Evolutionary conservation across 2,329 filamentous ascomycete species (phyloP).

Genomic region (Alternaria conjuncta): DNA sequence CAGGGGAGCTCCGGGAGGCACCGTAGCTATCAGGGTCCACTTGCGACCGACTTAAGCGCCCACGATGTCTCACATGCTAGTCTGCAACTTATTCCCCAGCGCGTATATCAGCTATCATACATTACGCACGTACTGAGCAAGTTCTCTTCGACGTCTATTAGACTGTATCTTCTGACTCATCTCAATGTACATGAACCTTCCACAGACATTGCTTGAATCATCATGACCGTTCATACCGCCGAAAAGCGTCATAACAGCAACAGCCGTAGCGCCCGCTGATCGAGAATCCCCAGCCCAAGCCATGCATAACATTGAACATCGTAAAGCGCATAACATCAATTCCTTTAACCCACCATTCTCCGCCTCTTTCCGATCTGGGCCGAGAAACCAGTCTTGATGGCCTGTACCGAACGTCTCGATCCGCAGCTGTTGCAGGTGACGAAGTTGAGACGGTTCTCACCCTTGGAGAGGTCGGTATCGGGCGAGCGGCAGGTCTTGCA

Average conservation of each 20-base stretch:
- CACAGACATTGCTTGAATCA: conserved; percentile 2
- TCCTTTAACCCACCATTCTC: conserved; percentile 81
- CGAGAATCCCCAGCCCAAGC: conserved; percentile 26
- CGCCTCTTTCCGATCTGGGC: conserved; percentile 98
- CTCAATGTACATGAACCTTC: not conserved
- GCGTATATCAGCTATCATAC: not conserved
- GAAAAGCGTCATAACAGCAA: conserved; percentile 9
- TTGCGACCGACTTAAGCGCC: conserved; percentile 23
- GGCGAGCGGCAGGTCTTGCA: conserved; percentile 84
- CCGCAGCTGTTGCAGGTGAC: conserved; percentile 85
- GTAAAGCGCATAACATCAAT: conserved; percentile 25
- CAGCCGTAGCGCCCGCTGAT: conserved; percentile 25
- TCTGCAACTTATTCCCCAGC: conserved; percentile 15
- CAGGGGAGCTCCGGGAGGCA: conserved; percentile 1
- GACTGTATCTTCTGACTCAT: not conserved
- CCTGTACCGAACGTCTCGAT: conserved; percentile 81
- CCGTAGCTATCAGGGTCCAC: conserved; percentile 17
- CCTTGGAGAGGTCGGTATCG: conserved; percentile 80
- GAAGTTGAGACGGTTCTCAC: conserved; percentile 98
- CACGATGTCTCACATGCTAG: not conserved
- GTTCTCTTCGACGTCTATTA: not conserved
- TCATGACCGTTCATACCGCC: conserved; percentile 9
- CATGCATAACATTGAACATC: conserved; percentile 30
- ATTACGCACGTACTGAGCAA: not conserved
- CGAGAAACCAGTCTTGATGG: conserved; percentile 99